Evolutionary conservation across 179 eudicot genomes (phyloP).

Genomic region (Patellifolia procumbens): DNA sequence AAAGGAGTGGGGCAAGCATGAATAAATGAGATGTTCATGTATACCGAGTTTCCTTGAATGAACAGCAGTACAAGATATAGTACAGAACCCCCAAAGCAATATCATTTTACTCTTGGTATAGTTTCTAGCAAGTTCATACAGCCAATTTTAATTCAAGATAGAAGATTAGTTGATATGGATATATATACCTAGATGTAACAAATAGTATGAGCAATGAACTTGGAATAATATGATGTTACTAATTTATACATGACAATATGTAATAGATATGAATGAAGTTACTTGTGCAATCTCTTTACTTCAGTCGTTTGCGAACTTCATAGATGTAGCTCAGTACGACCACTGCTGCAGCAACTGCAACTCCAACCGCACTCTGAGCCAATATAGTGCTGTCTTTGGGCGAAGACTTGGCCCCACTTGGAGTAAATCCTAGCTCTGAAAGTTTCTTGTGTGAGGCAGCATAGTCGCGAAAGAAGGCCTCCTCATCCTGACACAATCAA

Average conservation of each 20-base stretch:
- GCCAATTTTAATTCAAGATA: constrained; percentile 15
- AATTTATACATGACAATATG: constrained; percentile 11
- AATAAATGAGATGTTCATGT: too few species aligned
- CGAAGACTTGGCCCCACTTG: constrained; percentile 39
- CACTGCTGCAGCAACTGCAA: constrained; percentile 78
- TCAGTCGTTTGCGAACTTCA: constrained; percentile 62
- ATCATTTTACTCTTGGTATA: constrained; percentile 8
- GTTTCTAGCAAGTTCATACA: constrained; percentile 15
- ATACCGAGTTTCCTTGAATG: neutral
- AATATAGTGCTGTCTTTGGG: constrained; percentile 54
- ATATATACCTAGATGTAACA: constrained; percentile 12
- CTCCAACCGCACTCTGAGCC: constrained; percentile 80
- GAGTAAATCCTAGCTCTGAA: constrained; percentile 79
- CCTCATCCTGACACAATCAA: constrained; percentile 72
- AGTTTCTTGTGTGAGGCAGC: constrained; percentile 92
- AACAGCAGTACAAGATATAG: neutral
- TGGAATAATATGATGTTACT: constrained; percentile 8
- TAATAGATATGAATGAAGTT: constrained; percentile 20
- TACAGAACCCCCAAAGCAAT: constrained; percentile 6
- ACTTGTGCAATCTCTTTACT: constrained; percentile 28
- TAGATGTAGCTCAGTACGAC: constrained; percentile 72
- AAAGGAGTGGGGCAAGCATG: too few species aligned
- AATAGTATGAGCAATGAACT: constrained; percentile 8
- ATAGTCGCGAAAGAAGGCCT: constrained; percentile 83
- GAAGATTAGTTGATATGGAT: constrained; percentile 15